Base-by-base conservation (phyloP, 2,329 filamentous ascomycete species). In the Ascochyta lentis region DNA sequence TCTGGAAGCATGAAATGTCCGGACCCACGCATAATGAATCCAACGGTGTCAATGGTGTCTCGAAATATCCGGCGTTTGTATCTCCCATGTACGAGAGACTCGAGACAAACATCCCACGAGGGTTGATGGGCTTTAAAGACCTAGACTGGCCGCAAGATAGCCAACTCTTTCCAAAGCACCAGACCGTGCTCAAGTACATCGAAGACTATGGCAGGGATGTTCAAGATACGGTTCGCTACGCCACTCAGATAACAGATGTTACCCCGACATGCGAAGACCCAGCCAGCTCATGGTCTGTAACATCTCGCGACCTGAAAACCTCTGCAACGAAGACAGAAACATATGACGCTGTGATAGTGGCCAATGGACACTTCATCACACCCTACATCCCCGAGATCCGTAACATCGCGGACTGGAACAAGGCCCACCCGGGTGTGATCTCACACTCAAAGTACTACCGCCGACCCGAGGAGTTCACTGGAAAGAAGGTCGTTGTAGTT, bases 31-130 rank as follows among this genome's bases (percentile, higher is more conserved):
- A 12, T n/a, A 16, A 23, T 27, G 10, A 12, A 6, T 29, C 15
- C 2, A 35, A 29, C 24, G 12, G 13, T 10, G 13, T 23, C 7
- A 39, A 49, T 15, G 39, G 23, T 9, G 6, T 50, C 0, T 34
- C 49, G 6, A 70, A 72, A 27, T 56, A 83, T 1, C 84, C 89
- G 6, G 74, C 86, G 2, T 96, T 94, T 68, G 81, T 91, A n/a
- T 91, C 90, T 16, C 90, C 93, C 3, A 85, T 96, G 76, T 97
- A 97, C 74, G 86, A 92, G 43, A 78, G 83, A 23, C 79, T 97
- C 15, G 89, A 96, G 68, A 92, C 93, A 22, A 98, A 98, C 73
- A 92, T 97, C 43, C 90, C 92, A 0, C 86, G 89, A 56, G 80
- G 82, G 0, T 73, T 97, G 48, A 98, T 98, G 94, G 79, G 82